Percentiles rank a stretch among this genome's conserved stretches.
phyloP scores from a whole-genome alignment of 2,329 filamentous ascomycete species.

The Aspergillus sp. region DNA sequence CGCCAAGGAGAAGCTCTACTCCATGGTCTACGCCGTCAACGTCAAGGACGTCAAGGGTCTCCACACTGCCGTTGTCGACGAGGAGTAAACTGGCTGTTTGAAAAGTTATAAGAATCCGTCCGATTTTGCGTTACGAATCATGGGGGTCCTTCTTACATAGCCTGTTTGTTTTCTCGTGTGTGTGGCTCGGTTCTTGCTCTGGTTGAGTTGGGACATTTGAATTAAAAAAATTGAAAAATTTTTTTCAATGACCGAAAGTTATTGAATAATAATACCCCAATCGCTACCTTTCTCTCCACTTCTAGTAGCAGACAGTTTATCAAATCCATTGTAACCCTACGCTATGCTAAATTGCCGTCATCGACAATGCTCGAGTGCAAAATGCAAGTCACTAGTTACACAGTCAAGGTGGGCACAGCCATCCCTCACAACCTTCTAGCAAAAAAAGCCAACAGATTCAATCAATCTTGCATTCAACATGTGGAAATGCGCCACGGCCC shows the following conservation, averaged over 20 bases:
- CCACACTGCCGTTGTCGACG: conserved; percentile 81
- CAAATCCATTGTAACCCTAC: not conserved
- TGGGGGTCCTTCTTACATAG: not conserved
- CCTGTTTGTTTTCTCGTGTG: not conserved
- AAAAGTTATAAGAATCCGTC: not conserved
- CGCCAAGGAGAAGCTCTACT: conserved; percentile 99
- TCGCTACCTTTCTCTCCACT: no score
- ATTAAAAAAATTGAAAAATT: conserved; percentile 1
- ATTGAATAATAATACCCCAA: not conserved
- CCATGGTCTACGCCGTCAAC: conserved; percentile 99
- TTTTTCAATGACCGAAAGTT: not conserved
- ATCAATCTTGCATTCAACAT: not conserved
- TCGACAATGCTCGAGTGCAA: not conserved
- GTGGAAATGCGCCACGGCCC: not conserved
- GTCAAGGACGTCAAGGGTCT: conserved; percentile 99
- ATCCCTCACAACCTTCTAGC: not conserved
- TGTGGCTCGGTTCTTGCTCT: conserved; percentile 2
- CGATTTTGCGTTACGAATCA: not conserved
- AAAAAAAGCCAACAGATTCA: not conserved
- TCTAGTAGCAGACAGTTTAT: no score
- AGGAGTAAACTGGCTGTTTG: conserved; percentile 45
- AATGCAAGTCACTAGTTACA: conserved; percentile 8
- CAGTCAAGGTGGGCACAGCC: not conserved
- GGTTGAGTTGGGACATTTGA: conserved; percentile 6
- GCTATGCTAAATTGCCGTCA: conserved; percentile 12